Base-by-base conservation (phyloP, 1,284 basidiomycete genomes). In the Neolentinus lepideus region DNA sequence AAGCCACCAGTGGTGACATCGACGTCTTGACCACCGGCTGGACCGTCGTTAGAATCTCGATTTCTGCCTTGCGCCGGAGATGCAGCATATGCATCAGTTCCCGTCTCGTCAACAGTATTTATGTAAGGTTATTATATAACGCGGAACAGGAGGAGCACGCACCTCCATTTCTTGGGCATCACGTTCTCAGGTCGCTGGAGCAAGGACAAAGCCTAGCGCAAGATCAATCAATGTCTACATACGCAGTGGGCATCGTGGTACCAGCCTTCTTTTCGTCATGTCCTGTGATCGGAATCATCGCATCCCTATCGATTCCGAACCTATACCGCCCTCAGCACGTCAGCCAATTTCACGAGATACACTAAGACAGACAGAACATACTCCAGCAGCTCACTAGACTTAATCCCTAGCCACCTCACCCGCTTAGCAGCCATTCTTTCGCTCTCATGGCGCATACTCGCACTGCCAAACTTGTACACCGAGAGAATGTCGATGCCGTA, bases 401-500 rank as follows among this genome's bases (percentile, higher is more conserved):
- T 83, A n/a, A 96, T 68, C 1, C 94, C 94, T 1, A 93, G 67
- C 88, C 92, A 95, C 62, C 81, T 69, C 19, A 94, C 66, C 19
- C 90, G 77, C 26, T 74, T 70, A 0, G 90, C 83, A 0, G 84
- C 81, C 22, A 92, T 73, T 47, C 75, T 80, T 11, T 70, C 74
- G 31, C 75, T 79, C 64, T 92, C 86, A 64, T 91, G 87, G 38
- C 72, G 72, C 69, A 91, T 72, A 46, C 69, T 73, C 54, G 66
- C 68, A 61, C 87, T 90, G 12, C 89, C 88, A 58, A 83, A 81
- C 60, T 81, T 87, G 71, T 94, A 97, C 2, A 90, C 88, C 0
- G 89, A 88, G 2, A 93, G 77, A 58, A 98, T 96, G 59, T 94
- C 91, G 38, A 97, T 68, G 1, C 94, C 94, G 67, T 91, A 90